These are phyloP conservation scores for Alternaria brassicicola DNA, from an alignment of 2,329 filamentous ascomycete species.

Conservation along the genomic window DNA sequence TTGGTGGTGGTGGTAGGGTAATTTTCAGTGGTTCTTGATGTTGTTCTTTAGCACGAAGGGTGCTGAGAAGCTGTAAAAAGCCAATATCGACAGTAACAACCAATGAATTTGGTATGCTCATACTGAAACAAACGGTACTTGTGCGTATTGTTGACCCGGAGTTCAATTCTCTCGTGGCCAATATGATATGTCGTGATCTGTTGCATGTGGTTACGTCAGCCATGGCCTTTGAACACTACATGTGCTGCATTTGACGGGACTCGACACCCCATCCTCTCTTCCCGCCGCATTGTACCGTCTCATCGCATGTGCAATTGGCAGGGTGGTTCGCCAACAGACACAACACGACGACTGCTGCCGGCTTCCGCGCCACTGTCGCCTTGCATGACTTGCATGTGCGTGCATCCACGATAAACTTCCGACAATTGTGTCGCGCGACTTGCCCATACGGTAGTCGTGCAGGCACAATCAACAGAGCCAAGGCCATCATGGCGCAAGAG, in stretches of 20 bases:
- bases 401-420: neutral
- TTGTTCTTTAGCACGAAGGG: neutral
- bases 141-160: neutral
- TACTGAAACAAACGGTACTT: neutral
- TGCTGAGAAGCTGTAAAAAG: neutral
- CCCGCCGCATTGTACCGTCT: neutral
- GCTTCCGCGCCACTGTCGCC: neutral
- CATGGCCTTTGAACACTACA: too few relatives aligned
- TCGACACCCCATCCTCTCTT: neutral
- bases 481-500: constrained; percentile 11
- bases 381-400: neutral
- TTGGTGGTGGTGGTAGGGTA: neutral
- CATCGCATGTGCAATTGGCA: neutral
- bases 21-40: neutral
- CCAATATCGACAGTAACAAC: neutral
- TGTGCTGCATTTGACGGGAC: neutral
- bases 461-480: neutral
- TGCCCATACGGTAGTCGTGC: neutral
- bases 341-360: neutral
- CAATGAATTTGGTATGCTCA: neutral
- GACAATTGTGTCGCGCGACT: neutral
- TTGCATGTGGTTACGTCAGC: neutral
- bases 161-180: neutral
- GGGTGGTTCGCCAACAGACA: neutral
- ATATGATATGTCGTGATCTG: neutral